Base-by-base conservation (phyloP, 1,284 basidiomycete species). In the Irpex rosettiformis region DNA sequence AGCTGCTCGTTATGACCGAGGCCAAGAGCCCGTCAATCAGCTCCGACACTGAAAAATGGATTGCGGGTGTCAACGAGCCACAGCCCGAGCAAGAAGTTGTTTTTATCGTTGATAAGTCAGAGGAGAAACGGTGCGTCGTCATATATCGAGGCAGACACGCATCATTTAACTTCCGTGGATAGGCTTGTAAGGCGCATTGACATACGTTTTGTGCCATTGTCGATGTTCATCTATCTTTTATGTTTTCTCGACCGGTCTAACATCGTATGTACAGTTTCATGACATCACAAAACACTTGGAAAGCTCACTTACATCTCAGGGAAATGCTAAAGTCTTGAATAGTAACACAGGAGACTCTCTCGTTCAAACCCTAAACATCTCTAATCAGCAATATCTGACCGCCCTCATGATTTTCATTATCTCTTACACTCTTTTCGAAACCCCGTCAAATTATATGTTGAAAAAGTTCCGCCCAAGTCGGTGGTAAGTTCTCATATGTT, bases 401-500 rank as follows among this genome's bases (percentile, higher is more conserved):
- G 73, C 75, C 1, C 69, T 76, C 47, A 73, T 77, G 69, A 70
- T 77, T 33, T 77, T 75, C 65, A 65, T 73, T 58, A 66, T 75
- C 56, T 68, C 71, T 10, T 74, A 74, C 62, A 71, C 68, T n/a
- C 43, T 73, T 45, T 74, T 75, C 65, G 72, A 76, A 57, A 72
- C 72, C 5, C 73, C 74, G 11, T 74, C 73, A 18, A 78, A 75
- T 60, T 70, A 73, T 58, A 64, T 80, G 56, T 71, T 81, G 60
- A 81, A 81, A 69, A 70, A 69, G 18, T 71, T 78, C 40, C 66
- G 72, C 3, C 51, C 79, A 70, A 30, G 69, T 61, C 64, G 69
- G 24, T 72, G 62, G 63, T 60, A 42, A 27, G 59, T 49, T n/a
- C 21, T 21, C 21, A 13, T n/a, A n/a, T 13, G 16, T 47, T 13